These are phyloP conservation scores for Pseudonitzschia multistriata DNA, from an alignment of 108 stramenopile genomes.

Conservation along the genomic window DNA sequence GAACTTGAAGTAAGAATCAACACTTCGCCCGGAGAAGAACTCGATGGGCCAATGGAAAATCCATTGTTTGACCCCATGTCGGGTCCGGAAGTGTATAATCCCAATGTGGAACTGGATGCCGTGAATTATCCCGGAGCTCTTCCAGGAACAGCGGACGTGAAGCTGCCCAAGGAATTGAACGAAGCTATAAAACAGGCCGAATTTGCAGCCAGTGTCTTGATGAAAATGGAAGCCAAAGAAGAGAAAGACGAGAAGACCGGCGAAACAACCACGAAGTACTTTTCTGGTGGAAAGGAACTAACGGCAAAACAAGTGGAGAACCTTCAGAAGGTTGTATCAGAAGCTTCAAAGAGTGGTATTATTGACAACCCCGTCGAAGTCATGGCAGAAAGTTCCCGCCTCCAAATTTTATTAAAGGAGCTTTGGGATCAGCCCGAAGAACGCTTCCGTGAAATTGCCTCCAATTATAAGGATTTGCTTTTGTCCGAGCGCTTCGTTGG, in stretches of 20 bases:
- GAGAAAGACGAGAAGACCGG: slow-evolving; percentile 14
- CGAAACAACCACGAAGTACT: slow-evolving; percentile 41
- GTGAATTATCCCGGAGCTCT: slow-evolving; percentile 84
- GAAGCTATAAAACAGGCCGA: slow-evolving; percentile 73
- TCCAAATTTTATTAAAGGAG: slow-evolving; percentile 79
- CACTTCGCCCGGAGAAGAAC: slow-evolving; percentile 55
- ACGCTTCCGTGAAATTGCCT: slow-evolving; percentile 67
- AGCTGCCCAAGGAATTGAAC: slow-evolving; percentile 61
- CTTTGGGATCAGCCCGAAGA: slow-evolving; percentile 79
- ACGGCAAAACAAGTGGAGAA: slow-evolving; percentile 52
- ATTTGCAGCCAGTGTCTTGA: slow-evolving; percentile 73
- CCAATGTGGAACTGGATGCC: slow-evolving; percentile 76
- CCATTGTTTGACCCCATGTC: slow-evolving; percentile 80
- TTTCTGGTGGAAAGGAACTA: slow-evolving; percentile 58
- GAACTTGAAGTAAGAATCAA: slow-evolving; percentile 74
- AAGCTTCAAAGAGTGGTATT: slow-evolving; percentile 69
- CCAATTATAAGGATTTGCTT: slow-evolving; percentile 80
- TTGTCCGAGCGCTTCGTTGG: slow-evolving; percentile 77
- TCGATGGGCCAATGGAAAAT: slow-evolving; percentile 50
- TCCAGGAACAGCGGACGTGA: slow-evolving; percentile 62
- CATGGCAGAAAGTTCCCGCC: slow-evolving; percentile 55
- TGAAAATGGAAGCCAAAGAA: slow-evolving; percentile 46
- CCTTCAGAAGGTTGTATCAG: slow-evolving; percentile 55
- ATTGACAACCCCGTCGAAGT: slow-evolving; percentile 65
- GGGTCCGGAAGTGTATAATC: slow-evolving; percentile 81